Base-by-base conservation (phyloP, 2,329 filamentous ascomycete genomes). In the Pseudocercospora cruenta region DNA sequence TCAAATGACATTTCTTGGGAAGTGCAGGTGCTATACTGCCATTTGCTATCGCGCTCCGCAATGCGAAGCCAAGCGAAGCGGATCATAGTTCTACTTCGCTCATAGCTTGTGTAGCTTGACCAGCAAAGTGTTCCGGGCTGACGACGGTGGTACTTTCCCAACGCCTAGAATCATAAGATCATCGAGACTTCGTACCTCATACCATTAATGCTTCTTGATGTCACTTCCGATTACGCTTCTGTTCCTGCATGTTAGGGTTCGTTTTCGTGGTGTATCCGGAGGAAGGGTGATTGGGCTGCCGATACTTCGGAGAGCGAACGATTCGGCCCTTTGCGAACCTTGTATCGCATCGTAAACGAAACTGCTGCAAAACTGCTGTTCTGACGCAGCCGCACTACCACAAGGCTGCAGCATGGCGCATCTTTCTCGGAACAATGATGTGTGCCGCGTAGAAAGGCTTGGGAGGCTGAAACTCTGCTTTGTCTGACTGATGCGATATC, bases 181-280 rank as follows among this genome's bases (percentile, higher is more conserved):
- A 51, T 43, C 39, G 39, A 43, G 39, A 43, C 39, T 19, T 19
- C 39, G 39, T 43, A 19, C 16, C 39, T 43, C 39, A 19, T 43
- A 4, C 39, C 39, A 43, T n/a, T 8, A 43, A 43, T 43, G 16
- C 39, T 51, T 55, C 8, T 28, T 55, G 53, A 55, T 55, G 53
- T 55, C 53, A 33, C 26, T 4, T 21, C 12, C 47, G 47, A 53
- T 22, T 28, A 55, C n/a, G 53, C 21, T 26, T 65, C 39, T 70
- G 70, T 47, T 64, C 65, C 55, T 67, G 63, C 51, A 68, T 51
- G 26, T 66, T 63, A 54, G 67, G 62, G 26, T 61, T 63, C 1
- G 67, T 58, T 45, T 60, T 63, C 12, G 53, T 26, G 21, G 67
- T 62, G 26, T 55, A 55, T 33, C 53, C 24, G 53, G 26, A 55